Evolutionary conservation across 129 eudicot genomes (phyloP), one percentile per base, ranked within the genome.

Genomic region (Centrapalus pauciflorus): DNA sequence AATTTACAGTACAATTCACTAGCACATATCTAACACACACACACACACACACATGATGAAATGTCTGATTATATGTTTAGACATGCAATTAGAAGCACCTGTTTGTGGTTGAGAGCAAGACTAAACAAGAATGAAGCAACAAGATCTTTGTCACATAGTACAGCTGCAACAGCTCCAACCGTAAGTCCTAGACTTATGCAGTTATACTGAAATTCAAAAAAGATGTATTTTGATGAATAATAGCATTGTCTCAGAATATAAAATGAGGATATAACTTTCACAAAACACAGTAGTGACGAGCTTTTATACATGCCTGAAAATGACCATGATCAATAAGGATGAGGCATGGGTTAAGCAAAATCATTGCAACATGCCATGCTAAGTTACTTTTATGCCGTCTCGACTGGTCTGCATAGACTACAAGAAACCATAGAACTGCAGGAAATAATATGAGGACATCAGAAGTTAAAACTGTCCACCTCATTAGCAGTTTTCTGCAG

Each of bases 301-400:
- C 0, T 14, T 24, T 3, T 12, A 32, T 19, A 33, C 67, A 21
- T 76, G 80, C 99, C 96, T 93, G 95, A 69, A 93, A 93, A 85
- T 93, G 96, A 64, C 99, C 99, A 82, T 93, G 99, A 79, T 93
- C 99, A 68, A 86, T 84, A 58, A 93, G 83, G 75, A 93, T 74
- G 71, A 93, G 95, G 64, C 96, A 93, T 21, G 99, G 96, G 70
- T 81, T 89, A 73, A 93, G 80, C 57, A 93, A 67, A 64, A 93
- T 82, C 80, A 89, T 79, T 11, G 91, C 82, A 43, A 78, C 63
- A 56, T 77, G 95, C 93, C 96, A 93, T 38, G 88, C 86, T 56
- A 71, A 24, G n/a, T 78, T 73, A 72, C 78, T 81, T 77, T 70
- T 80, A 26, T 55, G 48, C 66, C 73, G 41, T 25, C 29, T 64